Percentiles rank a stretch among this genome's conserved stretches.
phyloP scores from a whole-genome alignment of 208 protist genomes.

The Leishmania guyanensis region DNA sequence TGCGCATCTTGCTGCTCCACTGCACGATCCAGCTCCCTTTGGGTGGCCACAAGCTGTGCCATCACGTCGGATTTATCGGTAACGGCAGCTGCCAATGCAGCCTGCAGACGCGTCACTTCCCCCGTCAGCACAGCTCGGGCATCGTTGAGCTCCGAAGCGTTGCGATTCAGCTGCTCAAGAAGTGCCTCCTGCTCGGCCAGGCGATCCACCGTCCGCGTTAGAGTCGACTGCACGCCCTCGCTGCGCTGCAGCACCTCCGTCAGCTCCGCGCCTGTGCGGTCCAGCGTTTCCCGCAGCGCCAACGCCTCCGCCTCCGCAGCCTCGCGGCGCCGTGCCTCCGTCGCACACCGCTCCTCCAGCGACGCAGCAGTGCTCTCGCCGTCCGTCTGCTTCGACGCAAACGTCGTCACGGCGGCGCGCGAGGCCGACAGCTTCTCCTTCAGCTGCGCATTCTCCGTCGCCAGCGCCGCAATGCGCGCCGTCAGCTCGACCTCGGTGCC shows the following conservation, averaged over 20 bases:
- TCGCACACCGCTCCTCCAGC: slow-evolving; percentile 3
- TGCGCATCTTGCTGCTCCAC: slow-evolving; percentile 13
- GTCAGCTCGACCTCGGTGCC: too few species aligned
- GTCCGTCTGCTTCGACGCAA: slow-evolving; percentile 13
- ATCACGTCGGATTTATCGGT: slow-evolving; percentile 3
- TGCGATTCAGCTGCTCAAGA: slow-evolving; percentile 17
- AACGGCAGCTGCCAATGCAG: background rate
- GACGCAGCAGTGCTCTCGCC: background rate
- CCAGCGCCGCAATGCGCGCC: too few species aligned
- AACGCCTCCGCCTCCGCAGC: slow-evolving; percentile 1
- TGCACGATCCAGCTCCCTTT: slow-evolving; percentile 19
- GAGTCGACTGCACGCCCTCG: slow-evolving; percentile 19
- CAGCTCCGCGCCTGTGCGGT: slow-evolving; percentile 1
- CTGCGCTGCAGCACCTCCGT: slow-evolving; percentile 14
- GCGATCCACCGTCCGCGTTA: slow-evolving; percentile 1
- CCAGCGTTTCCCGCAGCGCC: background rate
- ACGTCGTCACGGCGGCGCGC: background rate
- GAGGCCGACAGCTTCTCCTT: slow-evolving; percentile 20
- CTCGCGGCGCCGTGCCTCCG: slow-evolving; percentile 8
- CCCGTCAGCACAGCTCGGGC: background rate
- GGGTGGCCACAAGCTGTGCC: slow-evolving; percentile 8
- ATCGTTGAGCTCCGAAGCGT: slow-evolving; percentile 2
- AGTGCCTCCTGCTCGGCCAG: slow-evolving; percentile 5
- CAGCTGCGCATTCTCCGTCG: slow-evolving; percentile 13
- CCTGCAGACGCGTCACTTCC: slow-evolving; percentile 9